These are phyloP conservation scores for Macrolepiota fuliginosa DNA, from an alignment of 768 basidiomycete species.

Conservation along the genomic window DNA sequence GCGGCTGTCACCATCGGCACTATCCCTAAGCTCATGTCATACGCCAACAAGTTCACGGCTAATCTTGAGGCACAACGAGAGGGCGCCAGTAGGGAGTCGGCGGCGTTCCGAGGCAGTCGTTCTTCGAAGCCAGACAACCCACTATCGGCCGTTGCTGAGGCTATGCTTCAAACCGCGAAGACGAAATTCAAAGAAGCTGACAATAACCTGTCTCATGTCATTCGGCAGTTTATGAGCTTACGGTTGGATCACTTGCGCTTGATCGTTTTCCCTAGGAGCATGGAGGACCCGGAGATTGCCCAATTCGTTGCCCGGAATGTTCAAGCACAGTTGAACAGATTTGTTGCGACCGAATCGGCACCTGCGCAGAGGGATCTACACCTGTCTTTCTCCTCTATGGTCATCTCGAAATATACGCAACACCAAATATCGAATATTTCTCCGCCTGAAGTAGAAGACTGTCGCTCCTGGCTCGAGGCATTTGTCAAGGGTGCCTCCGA, in stretches of 20 bases:
- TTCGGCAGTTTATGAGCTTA: slow-evolving; percentile 75
- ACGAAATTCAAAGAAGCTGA: slow-evolving; percentile 70
- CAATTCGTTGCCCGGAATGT: slow-evolving; percentile 70
- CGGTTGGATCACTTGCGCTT: slow-evolving; percentile 62
- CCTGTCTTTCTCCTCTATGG: slow-evolving; percentile 74
- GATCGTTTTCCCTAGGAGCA: slow-evolving; percentile 75
- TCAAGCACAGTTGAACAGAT: slow-evolving; percentile 66
- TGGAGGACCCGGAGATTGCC: slow-evolving; percentile 75
- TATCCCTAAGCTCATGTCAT: slow-evolving; percentile 72
- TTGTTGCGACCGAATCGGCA: slow-evolving; percentile 46
- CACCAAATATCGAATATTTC: slow-evolving; percentile 43
- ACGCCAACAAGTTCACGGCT: slow-evolving; percentile 69
- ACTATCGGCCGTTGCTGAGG: slow-evolving; percentile 81
- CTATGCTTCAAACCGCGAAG: slow-evolving; percentile 75
- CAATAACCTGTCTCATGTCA: slow-evolving; percentile 51
- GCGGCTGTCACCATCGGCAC: slow-evolving; percentile 71
- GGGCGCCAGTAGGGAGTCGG: slow-evolving; percentile 77
- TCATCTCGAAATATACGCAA: slow-evolving; percentile 71
- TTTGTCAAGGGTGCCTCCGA: slow-evolving; percentile 62
- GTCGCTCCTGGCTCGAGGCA: slow-evolving; percentile 55
- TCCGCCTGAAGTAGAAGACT: slow-evolving; percentile 29
- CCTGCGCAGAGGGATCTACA: slow-evolving; percentile 63
- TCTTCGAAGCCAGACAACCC: slow-evolving; percentile 76
- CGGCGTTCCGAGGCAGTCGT: slow-evolving; percentile 71
- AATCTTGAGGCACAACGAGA: slow-evolving; percentile 72